Evolutionary conservation across 2,329 filamentous ascomycete genomes (phyloP).

Genomic region (Septoria petroselini): DNA sequence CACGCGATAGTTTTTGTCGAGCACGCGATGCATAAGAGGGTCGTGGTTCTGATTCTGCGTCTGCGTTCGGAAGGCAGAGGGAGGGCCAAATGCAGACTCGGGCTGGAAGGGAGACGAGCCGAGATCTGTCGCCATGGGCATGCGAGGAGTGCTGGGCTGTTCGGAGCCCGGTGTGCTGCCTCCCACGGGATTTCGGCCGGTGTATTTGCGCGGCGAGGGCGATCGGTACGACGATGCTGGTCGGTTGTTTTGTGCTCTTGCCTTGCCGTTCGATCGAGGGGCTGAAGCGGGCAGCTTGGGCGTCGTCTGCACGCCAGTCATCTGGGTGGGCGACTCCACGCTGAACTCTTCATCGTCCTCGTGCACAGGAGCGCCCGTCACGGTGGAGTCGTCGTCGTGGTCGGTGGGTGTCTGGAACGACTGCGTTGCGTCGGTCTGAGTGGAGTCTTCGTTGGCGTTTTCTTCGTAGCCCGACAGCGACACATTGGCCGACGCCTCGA

Average conservation of each 20-base stretch:
- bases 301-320: slow-evolving; percentile 57
- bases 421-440: slow-evolving; percentile 39
- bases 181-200: slow-evolving; percentile 39
- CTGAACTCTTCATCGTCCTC: slow-evolving; percentile 57
- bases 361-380: slow-evolving; percentile 36
- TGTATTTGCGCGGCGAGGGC: slow-evolving; percentile 42
- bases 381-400: slow-evolving; percentile 30
- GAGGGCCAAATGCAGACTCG: slow-evolving; percentile 40
- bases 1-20: slow-evolving; percentile 92
- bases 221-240: slow-evolving; percentile 29
- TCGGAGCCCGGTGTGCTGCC: slow-evolving; percentile 24
- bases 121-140: slow-evolving; percentile 18
- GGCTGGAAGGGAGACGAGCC: slow-evolving; percentile 53
- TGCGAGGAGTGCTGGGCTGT: slow-evolving; percentile 35
- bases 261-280: slow-evolving; percentile 27
- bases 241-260: slow-evolving; percentile 27
- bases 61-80: slow-evolving; percentile 34
- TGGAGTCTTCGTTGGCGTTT: slow-evolving; percentile 56
- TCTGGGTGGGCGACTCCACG: slow-evolving; percentile 57
- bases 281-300: slow-evolving; percentile 47
- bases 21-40: slow-evolving; percentile 81
- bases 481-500: slow-evolving; percentile 96
- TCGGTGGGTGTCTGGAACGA: slow-evolving; percentile 32
- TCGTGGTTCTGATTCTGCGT: slow-evolving; percentile 54
- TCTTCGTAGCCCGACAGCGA: slow-evolving; percentile 94